Base-by-base conservation (phyloP, 139 green algal genomes). In the Trebouxia sp. region DNA sequence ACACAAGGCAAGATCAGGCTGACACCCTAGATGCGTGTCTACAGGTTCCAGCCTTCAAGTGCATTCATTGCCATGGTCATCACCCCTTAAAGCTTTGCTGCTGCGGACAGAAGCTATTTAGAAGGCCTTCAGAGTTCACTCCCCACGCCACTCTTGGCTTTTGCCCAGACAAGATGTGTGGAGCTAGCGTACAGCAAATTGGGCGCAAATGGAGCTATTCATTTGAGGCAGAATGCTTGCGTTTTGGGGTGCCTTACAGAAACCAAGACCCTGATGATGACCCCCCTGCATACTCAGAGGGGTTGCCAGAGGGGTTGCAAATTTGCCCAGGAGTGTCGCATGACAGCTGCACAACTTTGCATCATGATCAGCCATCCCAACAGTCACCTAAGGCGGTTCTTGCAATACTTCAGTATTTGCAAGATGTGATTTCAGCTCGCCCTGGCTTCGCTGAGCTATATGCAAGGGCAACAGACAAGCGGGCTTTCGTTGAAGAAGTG, bases 191-290 rank as follows among this genome's bases (percentile, higher is more conserved):
- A 22, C 56, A 67, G n/a, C 38, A 67, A 14, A 67, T 28, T 39
- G 3, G 56, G 0, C 26, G 3, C 28, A 3, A 67, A 42, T 67
- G 56, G 56, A 38, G 9, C 26, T 67, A 67, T 28, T 67, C 56
- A n/a, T 67, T 38, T 42, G 56, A 67, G 56, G 56, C 56, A 67
- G 56, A 67, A 28, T 67, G 56, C 56, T 28, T 67, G 28, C n/a
- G 38, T n/a, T 67, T 41, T 67, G 56, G 28, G 6, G 14, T 67
- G 56, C 28, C 28, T 42, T n/a, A 14, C 20, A 38, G 39, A 9
- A 39, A 37, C 10, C 7, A 0, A 14, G n/a, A 39, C 20, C 38
- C 14, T 7, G 28, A 67, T 10, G n/a, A n/a, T n/a, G n/a, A n/a
- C n/a, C n/a, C n/a, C n/a, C n/a, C n/a, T n/a, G n/a, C n/a, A n/a